Evolutionary conservation across 176 grass and related monocot species (phyloP).

Genomic region (Oryza officinalis): DNA sequence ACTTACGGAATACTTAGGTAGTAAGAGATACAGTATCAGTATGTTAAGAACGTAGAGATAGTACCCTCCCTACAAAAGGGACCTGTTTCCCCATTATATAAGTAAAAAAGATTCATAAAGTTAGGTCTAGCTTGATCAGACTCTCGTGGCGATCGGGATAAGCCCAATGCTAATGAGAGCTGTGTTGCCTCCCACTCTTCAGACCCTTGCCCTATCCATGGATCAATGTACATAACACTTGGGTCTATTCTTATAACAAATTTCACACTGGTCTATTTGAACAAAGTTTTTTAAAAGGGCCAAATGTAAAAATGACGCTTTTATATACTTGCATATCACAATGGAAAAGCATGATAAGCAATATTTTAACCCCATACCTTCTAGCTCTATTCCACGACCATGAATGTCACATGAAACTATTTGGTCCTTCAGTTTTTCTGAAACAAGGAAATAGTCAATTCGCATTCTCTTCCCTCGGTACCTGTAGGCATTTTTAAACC

Average conservation of each 20-base stretch:
- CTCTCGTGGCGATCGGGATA: too few species aligned
- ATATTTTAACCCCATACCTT: slow-evolving; percentile 61
- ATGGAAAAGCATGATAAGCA: neutral
- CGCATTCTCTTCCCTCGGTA: slow-evolving; percentile 95
- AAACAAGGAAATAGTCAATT: slow-evolving; percentile 90
- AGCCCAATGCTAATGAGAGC: too few species aligned
- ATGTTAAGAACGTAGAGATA: too few species aligned
- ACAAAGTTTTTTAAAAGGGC: neutral
- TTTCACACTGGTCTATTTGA: neutral
- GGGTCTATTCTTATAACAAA: neutral
- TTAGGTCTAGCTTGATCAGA: too few species aligned
- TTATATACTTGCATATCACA: slow-evolving; percentile 3
- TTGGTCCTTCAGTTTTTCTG: slow-evolving; percentile 65
- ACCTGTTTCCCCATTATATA: too few species aligned
- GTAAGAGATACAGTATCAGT: too few species aligned
- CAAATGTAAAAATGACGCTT: neutral
- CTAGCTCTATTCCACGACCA: slow-evolving; percentile 86
- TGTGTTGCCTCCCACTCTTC: too few species aligned
- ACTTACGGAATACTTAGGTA: too few species aligned
- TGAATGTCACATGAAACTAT: slow-evolving; percentile 81
- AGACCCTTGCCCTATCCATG: neutral
- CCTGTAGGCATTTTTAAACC: slow-evolving; percentile 46
- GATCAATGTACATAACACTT: neutral
- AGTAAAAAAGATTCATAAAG: too few species aligned
- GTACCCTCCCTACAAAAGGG: too few species aligned